These are phyloP conservation scores for Fragilariopsis cylindrus DNA, from an alignment of 108 stramenopile genomes.

Conservation along the genomic window DNA sequence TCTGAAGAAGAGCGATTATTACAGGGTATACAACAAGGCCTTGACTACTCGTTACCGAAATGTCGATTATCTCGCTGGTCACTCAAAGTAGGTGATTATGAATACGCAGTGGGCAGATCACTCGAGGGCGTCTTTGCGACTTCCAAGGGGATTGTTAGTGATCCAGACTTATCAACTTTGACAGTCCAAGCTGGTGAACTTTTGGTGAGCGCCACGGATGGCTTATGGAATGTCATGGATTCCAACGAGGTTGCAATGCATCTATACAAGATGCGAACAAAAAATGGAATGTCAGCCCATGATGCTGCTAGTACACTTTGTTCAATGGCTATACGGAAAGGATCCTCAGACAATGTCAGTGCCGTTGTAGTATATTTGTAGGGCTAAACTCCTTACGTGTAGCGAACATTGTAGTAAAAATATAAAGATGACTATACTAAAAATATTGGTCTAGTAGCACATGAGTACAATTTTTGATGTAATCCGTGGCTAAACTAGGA, in stretches of 20 bases:
- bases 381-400: background rate
- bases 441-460: background rate
- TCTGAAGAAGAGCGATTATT: conserved; percentile 53
- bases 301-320: conserved; percentile 70
- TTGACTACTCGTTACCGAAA: conserved; percentile 63
- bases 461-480: conserved; percentile 1
- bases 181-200: conserved; percentile 43
- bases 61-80: conserved; percentile 54
- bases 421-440: background rate
- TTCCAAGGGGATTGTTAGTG: conserved; percentile 75
- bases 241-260: conserved; percentile 70
- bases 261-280: conserved; percentile 49
- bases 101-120: conserved; percentile 67
- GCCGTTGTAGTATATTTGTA: conserved; percentile 69
- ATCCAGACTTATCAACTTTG: conserved; percentile 54
- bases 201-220: conserved; percentile 72
- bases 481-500: background rate
- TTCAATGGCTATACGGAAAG: conserved; percentile 69
- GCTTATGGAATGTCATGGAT: conserved; percentile 81
- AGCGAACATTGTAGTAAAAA: background rate
- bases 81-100: conserved; percentile 66
- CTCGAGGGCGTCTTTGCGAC: conserved; percentile 77
- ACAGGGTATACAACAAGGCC: conserved; percentile 46
- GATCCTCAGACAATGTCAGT: conserved; percentile 78
- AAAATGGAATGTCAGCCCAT: conserved; percentile 41